Evolutionary conservation across 495 filamentous ascomycete genomes (phyloP).

Genomic region (Penicillium desertorum): DNA sequence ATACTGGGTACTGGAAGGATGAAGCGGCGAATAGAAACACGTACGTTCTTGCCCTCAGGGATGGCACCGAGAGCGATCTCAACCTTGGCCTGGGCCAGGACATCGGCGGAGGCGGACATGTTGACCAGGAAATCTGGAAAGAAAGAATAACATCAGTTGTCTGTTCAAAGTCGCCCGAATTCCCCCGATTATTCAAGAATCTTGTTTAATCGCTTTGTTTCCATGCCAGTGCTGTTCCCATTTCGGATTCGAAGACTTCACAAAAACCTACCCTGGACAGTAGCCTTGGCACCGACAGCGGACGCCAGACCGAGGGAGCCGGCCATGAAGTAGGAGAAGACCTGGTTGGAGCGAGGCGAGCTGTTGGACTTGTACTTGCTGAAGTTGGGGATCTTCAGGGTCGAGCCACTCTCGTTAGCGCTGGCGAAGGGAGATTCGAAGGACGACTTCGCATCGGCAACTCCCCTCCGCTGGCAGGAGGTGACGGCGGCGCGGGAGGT

Average conservation of each 20-base stretch:
- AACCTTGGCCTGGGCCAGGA: slow-evolving; percentile 98
- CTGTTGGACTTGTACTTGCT: slow-evolving; percentile 76
- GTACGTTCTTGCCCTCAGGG: slow-evolving; percentile 98
- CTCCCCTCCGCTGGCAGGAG: slow-evolving; percentile 50
- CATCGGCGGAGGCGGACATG: slow-evolving; percentile 99
- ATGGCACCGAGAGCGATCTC: slow-evolving; percentile 90
- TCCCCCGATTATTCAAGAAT: neutral
- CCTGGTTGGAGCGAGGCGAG: slow-evolving; percentile 65
- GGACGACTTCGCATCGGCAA: slow-evolving; percentile 47
- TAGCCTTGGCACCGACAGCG: slow-evolving; percentile 92
- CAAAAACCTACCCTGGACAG: slow-evolving; percentile 80
- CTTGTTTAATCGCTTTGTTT: slow-evolving; percentile 2
- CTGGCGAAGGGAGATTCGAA: slow-evolving; percentile 54
- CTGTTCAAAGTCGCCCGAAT: slow-evolving; percentile 20
- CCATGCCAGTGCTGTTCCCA: slow-evolving; percentile 2
- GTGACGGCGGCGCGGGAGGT: slow-evolving; percentile 47
- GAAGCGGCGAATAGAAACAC: slow-evolving; percentile 28
- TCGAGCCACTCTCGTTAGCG: slow-evolving; percentile 44
- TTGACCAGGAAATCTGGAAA: slow-evolving; percentile 93
- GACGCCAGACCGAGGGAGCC: slow-evolving; percentile 88
- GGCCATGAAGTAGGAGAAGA: slow-evolving; percentile 98
- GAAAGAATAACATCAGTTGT: slow-evolving; percentile 26
- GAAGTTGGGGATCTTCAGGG: slow-evolving; percentile 84
- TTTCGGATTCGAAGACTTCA: slow-evolving; percentile 8
- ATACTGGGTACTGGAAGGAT: slow-evolving; percentile 6